These are phyloP conservation scores for Phytopythium sindhum DNA, from an alignment of 352 stramenopile genomes.

Conservation along the genomic window DNA sequence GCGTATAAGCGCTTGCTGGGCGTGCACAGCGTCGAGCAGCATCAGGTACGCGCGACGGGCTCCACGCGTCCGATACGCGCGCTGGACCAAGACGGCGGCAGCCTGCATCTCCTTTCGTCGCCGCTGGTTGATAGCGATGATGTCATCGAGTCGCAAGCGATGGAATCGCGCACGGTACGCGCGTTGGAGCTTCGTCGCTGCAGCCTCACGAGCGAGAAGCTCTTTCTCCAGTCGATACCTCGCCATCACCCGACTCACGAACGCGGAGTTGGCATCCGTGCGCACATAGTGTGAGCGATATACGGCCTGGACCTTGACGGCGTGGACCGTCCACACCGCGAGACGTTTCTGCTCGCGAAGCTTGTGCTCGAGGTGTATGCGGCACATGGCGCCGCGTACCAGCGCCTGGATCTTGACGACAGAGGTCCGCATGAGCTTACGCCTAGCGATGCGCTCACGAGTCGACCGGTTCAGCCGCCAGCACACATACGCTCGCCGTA, in stretches of 20 bases:
- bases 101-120: slow-evolving; percentile 47
- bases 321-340: slow-evolving; percentile 31
- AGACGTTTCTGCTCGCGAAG: slow-evolving; percentile 34
- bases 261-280: slow-evolving; percentile 38
- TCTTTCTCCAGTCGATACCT: slow-evolving; percentile 49
- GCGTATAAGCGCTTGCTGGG: slow-evolving; percentile 31
- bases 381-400: slow-evolving; percentile 45
- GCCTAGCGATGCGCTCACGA: slow-evolving; percentile 22
- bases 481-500: slow-evolving; percentile 47
- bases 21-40: slow-evolving; percentile 39
- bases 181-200: slow-evolving; percentile 44
- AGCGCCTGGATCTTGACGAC: slow-evolving; percentile 59
- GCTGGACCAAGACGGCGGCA: slow-evolving; percentile 51
- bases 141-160: slow-evolving; percentile 64
- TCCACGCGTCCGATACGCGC: slow-evolving; percentile 54
- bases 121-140: slow-evolving; percentile 64
- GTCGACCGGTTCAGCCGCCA: slow-evolving; percentile 47
- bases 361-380: slow-evolving; percentile 23
- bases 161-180: slow-evolving; percentile 60
- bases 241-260: slow-evolving; percentile 64
- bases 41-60: slow-evolving; percentile 49
- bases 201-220: slow-evolving; percentile 34
- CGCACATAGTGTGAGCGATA: slow-evolving; percentile 53
- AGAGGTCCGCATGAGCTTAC: slow-evolving; percentile 28
- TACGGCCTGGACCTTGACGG: slow-evolving; percentile 49